Evolutionary conservation across 2,329 filamentous ascomycete species (phyloP).

Genomic region (Aspergillus melleus): DNA sequence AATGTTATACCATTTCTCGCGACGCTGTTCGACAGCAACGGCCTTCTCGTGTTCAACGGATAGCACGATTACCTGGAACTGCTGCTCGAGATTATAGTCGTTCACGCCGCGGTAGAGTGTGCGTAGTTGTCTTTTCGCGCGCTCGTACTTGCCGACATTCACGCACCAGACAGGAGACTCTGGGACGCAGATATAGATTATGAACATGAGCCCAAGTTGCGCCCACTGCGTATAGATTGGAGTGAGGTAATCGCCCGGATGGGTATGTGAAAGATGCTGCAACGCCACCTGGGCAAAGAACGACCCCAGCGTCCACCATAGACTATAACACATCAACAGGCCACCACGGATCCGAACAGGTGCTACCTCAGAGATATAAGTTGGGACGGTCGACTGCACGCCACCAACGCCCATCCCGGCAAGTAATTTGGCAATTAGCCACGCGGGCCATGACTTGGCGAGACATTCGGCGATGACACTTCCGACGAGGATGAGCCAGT

Average conservation of each 20-base stretch:
- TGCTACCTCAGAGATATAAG: constrained; percentile 10
- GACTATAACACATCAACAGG: constrained; percentile 12
- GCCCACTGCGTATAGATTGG: constrained; percentile 12
- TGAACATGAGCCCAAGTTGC: constrained; percentile 7
- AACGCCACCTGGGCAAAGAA: constrained; percentile 12
- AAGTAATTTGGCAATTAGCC: constrained; percentile 9
- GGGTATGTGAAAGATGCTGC: constrained; percentile 3
- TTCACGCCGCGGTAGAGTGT: constrained; percentile 1
- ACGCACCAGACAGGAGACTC: constrained; percentile 9
- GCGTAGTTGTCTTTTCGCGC: constrained; percentile 2
- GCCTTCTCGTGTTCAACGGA: constrained; percentile 8
- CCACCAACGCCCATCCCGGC: constrained; percentile 8
- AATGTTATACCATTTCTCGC: constrained; percentile 13
- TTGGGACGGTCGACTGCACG: constrained; percentile 6
- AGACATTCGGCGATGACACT: constrained; percentile 8
- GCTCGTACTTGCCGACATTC: constrained; percentile 2
- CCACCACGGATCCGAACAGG: constrained; percentile 9
- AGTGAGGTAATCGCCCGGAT: background rate
- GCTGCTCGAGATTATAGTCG: constrained; percentile 9
- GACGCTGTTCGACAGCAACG: constrained; percentile 4
- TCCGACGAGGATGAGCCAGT: constrained; percentile 7
- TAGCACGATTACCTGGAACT: constrained; percentile 2
- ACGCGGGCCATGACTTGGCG: constrained; percentile 1
- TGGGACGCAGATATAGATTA: constrained; percentile 5
- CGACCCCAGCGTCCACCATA: constrained; percentile 11